Evolutionary conservation across 345 rosid genomes (phyloP), one percentile per base, ranked within the genome.

Genomic region (Laguncularia racemosa): DNA sequence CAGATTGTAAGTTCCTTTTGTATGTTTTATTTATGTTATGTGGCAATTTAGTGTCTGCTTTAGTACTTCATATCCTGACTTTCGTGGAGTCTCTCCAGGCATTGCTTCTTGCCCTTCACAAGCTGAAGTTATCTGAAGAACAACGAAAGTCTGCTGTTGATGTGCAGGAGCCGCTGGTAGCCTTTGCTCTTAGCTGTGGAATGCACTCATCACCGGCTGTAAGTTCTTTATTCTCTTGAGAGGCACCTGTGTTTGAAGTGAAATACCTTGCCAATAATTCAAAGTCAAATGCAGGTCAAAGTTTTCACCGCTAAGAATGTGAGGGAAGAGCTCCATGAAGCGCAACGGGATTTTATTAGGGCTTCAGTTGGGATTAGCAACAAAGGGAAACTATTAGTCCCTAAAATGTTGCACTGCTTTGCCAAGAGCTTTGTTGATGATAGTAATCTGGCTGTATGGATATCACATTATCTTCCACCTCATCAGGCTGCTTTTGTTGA

Each of bases 141-240:
- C 92, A 84, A 64, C 70, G 70, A 49, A 82, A 78, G 64, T 86
- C 73, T 26, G 84, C 86, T 55, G 56, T 88, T 17, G 77, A 76
- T 62, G 21, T 61, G 57, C 59, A 78, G 47, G 91, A 91, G 63
- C 89, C 95, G 49, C 85, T 84, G 23, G 73, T 84, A 26, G 80
- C 88, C 43, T 88, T 91, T 54, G 90, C 96, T 59, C 90, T 88
- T 59, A 88, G 92, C 74, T 80, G 80, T 0, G 96, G 98, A 71
- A 85, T 84, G 85, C 80, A 86, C 78, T 88, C 96, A 28, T 91
- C 95, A 10, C 96, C 98, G 17, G 95, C 84, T 57, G 96, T 91
- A 84, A 75, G 70, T 38, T 23, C 23, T 73, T 49, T 16, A 46
- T 17, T 14, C 48, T 44, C 20, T 16, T 43, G 38, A 18, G 8